phyloP scores from a whole-genome alignment of 2,329 filamentous ascomycete species.

The Beauveria sp. region DNA sequence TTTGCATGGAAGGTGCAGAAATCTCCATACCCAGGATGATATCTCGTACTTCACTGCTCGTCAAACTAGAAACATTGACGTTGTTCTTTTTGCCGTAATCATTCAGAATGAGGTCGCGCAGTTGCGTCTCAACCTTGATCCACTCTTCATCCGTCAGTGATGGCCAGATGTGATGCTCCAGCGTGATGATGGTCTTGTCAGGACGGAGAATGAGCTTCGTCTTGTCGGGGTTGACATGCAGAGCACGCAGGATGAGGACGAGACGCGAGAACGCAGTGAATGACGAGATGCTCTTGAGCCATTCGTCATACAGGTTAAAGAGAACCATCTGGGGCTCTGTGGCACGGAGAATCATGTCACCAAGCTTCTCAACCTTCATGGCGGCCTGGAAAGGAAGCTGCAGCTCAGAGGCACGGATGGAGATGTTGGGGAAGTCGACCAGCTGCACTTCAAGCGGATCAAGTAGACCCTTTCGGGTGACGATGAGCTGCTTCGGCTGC shows the following conservation, averaged over 20 bases:
- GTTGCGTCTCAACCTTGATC: conserved; percentile 98
- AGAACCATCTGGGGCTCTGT: conserved; percentile 99
- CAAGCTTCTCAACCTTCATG: conserved; percentile 99
- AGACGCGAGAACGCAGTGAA: conserved; percentile 97
- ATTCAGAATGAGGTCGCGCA: conserved; percentile 92
- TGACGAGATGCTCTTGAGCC: conserved; percentile 96
- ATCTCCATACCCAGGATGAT: conserved; percentile 99
- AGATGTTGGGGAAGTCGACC: conserved; percentile 98
- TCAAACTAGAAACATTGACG: conserved; percentile 94
- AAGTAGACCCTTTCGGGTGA: conserved; percentile 91
- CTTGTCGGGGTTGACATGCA: conserved; percentile 98
- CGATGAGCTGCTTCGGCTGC: conserved; percentile 97
- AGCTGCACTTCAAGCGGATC: conserved; percentile 96
- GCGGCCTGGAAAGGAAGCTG: conserved; percentile 98
- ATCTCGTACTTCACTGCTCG: conserved; percentile 92
- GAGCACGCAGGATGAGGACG: conserved; percentile 82
- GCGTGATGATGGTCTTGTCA: conserved; percentile 96
- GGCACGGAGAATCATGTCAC: conserved; percentile 95
- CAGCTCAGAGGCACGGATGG: conserved; percentile 91
- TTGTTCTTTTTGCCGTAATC: conserved; percentile 99
- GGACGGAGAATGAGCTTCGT: conserved; percentile 91
- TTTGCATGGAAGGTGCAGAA: conserved; percentile 92
- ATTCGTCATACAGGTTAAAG: conserved; percentile 98
- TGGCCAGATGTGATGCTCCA: conserved; percentile 98
- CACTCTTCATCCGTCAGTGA: conserved; percentile 90